These are phyloP conservation scores for Pseudofabraea citricarpa DNA, from an alignment of 2,329 filamentous ascomycete genomes.

Conservation along the genomic window DNA sequence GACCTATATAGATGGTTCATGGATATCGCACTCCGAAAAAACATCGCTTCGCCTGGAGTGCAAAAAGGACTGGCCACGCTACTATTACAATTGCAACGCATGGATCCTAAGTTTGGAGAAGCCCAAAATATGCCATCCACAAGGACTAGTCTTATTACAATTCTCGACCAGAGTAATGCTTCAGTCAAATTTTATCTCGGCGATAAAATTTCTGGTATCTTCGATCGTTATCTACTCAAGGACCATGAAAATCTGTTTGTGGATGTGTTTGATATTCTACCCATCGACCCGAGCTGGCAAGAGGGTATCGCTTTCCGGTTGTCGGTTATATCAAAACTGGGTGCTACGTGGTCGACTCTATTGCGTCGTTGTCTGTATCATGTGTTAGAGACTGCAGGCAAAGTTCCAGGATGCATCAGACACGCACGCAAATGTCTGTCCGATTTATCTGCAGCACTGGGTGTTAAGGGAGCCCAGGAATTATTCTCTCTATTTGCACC, in stretches of 20 bases:
- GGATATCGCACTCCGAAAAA: slow-evolving; percentile 58
- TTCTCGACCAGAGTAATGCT: slow-evolving; percentile 64
- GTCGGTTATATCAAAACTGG: slow-evolving; percentile 70
- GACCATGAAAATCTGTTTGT: slow-evolving; percentile 80
- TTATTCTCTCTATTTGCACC: slow-evolving; percentile 82
- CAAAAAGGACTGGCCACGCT: slow-evolving; percentile 65
- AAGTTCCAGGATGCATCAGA: slow-evolving; percentile 55
- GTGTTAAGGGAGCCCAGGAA: slow-evolving; percentile 59
- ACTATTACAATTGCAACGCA: slow-evolving; percentile 64
- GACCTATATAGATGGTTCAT: slow-evolving; percentile 80
- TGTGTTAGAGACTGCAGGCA: slow-evolving; percentile 85
- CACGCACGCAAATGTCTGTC: slow-evolving; percentile 71
- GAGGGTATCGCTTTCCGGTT: slow-evolving; percentile 86
- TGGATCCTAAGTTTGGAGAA: slow-evolving; percentile 62
- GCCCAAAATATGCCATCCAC: slow-evolving; percentile 32
- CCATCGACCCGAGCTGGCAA: slow-evolving; percentile 61
- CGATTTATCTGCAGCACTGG: slow-evolving; percentile 60
- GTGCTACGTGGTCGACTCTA: slow-evolving; percentile 79
- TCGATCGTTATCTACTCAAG: slow-evolving; percentile 75
- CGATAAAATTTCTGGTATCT: slow-evolving; percentile 65
- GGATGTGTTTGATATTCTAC: slow-evolving; percentile 77
- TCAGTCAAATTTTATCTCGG: slow-evolving; percentile 73
- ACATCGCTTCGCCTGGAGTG: slow-evolving; percentile 63
- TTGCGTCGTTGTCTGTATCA: slow-evolving; percentile 85
- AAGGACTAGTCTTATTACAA: slow-evolving; percentile 67